Evolutionary conservation across 768 basidiomycete genomes (phyloP).

Genomic region (Rhizopogon vulgaris): DNA sequence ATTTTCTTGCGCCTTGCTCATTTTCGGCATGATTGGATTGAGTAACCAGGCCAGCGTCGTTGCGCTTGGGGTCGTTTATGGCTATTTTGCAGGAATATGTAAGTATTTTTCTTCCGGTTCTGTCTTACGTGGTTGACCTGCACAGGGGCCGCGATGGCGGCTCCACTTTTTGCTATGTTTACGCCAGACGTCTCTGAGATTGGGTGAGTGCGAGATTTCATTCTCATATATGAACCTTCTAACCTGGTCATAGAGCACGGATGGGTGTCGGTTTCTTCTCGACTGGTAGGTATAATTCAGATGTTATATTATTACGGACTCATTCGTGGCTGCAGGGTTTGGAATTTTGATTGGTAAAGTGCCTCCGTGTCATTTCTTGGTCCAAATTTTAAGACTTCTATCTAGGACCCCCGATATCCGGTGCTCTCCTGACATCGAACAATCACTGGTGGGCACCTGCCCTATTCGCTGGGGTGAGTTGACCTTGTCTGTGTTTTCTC

Average conservation of each 20-base stretch:
- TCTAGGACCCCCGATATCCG: slow-evolving; percentile 49
- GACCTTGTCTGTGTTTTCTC: neutral
- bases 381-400: slow-evolving; percentile 15
- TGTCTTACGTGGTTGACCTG: neutral
- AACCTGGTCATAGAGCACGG: slow-evolving; percentile 18
- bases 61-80: slow-evolving; percentile 35
- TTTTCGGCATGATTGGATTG: slow-evolving; percentile 36
- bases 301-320: neutral
- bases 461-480: slow-evolving; percentile 40
- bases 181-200: slow-evolving; percentile 43
- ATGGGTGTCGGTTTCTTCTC: slow-evolving; percentile 45
- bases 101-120: neutral
- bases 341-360: slow-evolving; percentile 17
- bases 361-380: neutral
- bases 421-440: slow-evolving; percentile 42
- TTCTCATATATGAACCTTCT: neutral
- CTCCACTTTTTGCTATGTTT: slow-evolving; percentile 38
- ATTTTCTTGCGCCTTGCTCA: slow-evolving; percentile 24
- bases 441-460: slow-evolving; percentile 56
- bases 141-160: slow-evolving; percentile 18
- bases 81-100: slow-evolving; percentile 38
- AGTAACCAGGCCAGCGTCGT: slow-evolving; percentile 28
- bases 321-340: slow-evolving; percentile 10
- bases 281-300: slow-evolving; percentile 23
- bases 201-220: slow-evolving; percentile 25